phyloP scores from a whole-genome alignment of 2,329 filamentous ascomycete species.

The Pseudocercospora fuligena region DNA sequence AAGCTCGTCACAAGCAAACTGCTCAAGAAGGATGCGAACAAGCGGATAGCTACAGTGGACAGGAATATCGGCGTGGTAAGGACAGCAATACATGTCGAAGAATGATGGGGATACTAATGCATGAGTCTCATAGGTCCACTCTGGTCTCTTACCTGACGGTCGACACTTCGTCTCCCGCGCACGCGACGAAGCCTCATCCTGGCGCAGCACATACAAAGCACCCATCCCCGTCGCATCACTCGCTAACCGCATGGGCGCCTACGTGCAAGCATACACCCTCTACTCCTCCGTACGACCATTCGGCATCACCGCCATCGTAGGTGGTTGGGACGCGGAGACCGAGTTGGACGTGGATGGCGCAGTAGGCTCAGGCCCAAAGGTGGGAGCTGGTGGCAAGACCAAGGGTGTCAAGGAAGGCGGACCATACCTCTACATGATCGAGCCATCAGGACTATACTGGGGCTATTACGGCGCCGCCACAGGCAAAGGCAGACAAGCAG shows the following conservation, averaged over 20 bases:
- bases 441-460: constrained; percentile 97
- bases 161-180: constrained; percentile 93
- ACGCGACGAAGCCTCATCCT: constrained; percentile 88
- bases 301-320: constrained; percentile 92
- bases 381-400: constrained; percentile 83
- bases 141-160: constrained; percentile 92
- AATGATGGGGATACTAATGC: constrained; percentile 16
- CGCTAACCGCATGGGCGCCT: constrained; percentile 90
- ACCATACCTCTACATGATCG: constrained; percentile 97
- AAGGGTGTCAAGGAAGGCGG: constrained; percentile 78
- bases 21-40: constrained; percentile 92
- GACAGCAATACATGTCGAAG: constrained; percentile 22
- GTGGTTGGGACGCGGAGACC: constrained; percentile 87
- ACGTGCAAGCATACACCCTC: constrained; percentile 95
- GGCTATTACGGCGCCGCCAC: constrained; percentile 98
- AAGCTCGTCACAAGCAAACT: constrained; percentile 96
- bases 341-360: constrained; percentile 87
- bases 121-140: constrained; percentile 70
- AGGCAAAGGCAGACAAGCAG: constrained; percentile 93
- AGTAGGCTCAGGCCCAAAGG: constrained; percentile 78
- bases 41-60: constrained; percentile 94
- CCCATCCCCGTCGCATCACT: constrained; percentile 89
- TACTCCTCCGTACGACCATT: constrained; percentile 97
- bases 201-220: constrained; percentile 92
- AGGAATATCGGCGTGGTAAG: constrained; percentile 90